Conservation (phyloP, 768 basidiomycete species). For the Mycena epipterygia region DNA sequence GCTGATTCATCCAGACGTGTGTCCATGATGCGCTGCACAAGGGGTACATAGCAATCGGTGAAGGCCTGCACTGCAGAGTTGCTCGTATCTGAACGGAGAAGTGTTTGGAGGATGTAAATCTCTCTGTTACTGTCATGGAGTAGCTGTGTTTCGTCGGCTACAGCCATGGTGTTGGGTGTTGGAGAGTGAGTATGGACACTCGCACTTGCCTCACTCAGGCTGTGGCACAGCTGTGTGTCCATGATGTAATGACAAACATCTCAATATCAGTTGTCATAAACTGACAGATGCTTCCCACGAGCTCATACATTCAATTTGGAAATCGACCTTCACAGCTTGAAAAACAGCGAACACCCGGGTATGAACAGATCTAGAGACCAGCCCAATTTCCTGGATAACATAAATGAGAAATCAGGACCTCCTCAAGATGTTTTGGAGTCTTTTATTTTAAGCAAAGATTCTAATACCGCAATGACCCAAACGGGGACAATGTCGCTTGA, state of each 20-base stretch:
- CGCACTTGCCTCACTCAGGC: not conserved
- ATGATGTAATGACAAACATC: not conserved
- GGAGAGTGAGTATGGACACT: not conserved
- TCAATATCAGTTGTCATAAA: not conserved
- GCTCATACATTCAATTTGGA: too few relatives aligned
- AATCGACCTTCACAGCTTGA: too few relatives aligned
- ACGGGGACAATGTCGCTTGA: too few relatives aligned
- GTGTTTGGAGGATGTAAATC: not conserved
- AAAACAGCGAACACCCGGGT: too few relatives aligned
- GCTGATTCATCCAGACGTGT: not conserved
- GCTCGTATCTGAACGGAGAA: not conserved
- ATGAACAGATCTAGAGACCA: too few relatives aligned
- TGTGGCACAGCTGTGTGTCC: not conserved
- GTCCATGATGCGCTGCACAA: not conserved
- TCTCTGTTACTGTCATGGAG: not conserved
- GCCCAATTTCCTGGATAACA: too few relatives aligned
- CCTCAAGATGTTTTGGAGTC: too few relatives aligned
- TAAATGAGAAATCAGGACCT: too few relatives aligned
- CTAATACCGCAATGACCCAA: too few relatives aligned
- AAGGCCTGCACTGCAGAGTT: not conserved
- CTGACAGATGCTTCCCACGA: too few relatives aligned
- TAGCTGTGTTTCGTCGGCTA: not conserved
- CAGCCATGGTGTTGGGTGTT: not conserved
- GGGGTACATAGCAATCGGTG: not conserved
- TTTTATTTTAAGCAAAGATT: too few relatives aligned